phyloP scores from a whole-genome alignment of 441 rosid species.

The Populus hybrid region DNA sequence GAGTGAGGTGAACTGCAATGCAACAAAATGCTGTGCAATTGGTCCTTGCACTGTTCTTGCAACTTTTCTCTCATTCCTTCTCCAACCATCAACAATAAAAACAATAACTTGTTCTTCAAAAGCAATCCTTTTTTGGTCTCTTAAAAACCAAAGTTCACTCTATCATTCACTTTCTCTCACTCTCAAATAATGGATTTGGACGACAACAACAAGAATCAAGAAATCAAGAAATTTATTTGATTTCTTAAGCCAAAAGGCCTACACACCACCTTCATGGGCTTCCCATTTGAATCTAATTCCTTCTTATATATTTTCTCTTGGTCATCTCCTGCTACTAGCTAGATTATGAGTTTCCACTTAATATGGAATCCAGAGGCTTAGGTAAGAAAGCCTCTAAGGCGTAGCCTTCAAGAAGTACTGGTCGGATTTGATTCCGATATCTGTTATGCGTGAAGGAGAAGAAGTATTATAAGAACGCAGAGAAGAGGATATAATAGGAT shows the following conservation, averaged over 20 bases:
- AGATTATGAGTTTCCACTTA: too few species aligned
- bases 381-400: too few species aligned
- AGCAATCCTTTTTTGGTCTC: background rate
- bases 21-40: background rate
- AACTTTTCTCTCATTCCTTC: background rate
- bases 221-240: constrained; percentile 26
- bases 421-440: too few species aligned
- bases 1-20: background rate
- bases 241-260: constrained; percentile 57
- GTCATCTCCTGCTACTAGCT: constrained; percentile 37
- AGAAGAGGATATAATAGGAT: too few species aligned
- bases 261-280: constrained; percentile 83
- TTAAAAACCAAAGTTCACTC: background rate
- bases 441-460: too few species aligned
- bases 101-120: background rate
- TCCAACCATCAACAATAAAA: background rate
- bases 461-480: too few species aligned
- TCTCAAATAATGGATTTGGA: constrained; percentile 11
- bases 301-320: constrained; percentile 66
- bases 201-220: background rate
- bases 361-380: too few species aligned
- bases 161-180: background rate
- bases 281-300: constrained; percentile 72
- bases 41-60: background rate
- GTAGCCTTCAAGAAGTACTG: too few species aligned